Evolutionary conservation across 2,329 filamentous ascomycete genomes (phyloP).

Genomic region (Paecilomyces dactylethromorphus): DNA sequence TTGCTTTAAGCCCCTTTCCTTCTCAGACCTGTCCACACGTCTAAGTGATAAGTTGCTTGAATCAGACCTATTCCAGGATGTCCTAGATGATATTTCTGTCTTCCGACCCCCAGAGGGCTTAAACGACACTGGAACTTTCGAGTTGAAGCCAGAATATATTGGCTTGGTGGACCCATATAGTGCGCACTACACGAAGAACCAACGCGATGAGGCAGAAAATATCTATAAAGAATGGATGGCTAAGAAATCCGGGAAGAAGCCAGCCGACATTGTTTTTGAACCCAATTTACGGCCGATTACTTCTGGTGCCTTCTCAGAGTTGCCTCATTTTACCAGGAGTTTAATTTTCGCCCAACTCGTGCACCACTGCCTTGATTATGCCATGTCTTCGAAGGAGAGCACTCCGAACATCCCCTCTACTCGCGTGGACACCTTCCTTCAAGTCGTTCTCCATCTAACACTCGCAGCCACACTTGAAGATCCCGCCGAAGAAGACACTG

Average conservation of each 20-base stretch:
- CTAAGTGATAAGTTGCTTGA: constrained; percentile 86
- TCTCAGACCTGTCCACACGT: constrained; percentile 81
- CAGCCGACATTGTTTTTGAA: constrained; percentile 84
- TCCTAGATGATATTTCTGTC: constrained; percentile 79
- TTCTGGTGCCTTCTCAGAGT: constrained; percentile 67
- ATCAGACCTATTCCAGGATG: constrained; percentile 75
- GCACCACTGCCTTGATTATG: constrained; percentile 80
- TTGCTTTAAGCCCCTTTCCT: constrained; percentile 93
- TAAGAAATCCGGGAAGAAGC: constrained; percentile 73
- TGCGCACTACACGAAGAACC: constrained; percentile 93
- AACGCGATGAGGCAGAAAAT: constrained; percentile 88
- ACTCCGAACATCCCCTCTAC: constrained; percentile 73
- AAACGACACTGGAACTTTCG: constrained; percentile 88
- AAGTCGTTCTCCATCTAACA: constrained; percentile 81
- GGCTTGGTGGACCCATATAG: constrained; percentile 92
- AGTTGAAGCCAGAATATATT: constrained; percentile 78
- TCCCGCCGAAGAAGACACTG: constrained; percentile 48
- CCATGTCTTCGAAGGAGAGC: constrained; percentile 60
- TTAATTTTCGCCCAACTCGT: constrained; percentile 85
- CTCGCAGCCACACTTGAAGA: constrained; percentile 85
- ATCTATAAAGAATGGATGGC: constrained; percentile 83
- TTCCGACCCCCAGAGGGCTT: constrained; percentile 88
- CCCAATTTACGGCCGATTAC: constrained; percentile 71
- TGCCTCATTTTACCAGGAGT: constrained; percentile 75
- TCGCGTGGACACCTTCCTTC: constrained; percentile 82